These are phyloP conservation scores for Phytophthora constricta DNA, from an alignment of 352 stramenopile genomes.

Conservation along the genomic window DNA sequence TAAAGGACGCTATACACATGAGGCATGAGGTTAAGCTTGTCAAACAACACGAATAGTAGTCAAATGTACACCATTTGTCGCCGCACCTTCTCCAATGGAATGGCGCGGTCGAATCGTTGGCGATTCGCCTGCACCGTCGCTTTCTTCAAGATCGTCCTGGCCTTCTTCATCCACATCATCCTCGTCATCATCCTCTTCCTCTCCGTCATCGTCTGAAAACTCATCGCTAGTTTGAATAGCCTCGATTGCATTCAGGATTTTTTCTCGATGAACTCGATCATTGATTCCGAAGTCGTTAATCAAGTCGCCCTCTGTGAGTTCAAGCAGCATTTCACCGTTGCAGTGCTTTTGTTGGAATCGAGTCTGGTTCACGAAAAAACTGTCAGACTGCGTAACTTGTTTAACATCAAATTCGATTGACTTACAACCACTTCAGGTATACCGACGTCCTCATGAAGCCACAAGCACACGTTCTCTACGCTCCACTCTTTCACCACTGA, in stretches of 20 bases:
- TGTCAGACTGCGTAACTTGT: no score
- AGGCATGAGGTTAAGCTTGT: neutral
- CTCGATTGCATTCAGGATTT: slow-evolving; percentile 79
- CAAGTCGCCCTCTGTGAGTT: slow-evolving; percentile 76
- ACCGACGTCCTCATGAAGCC: slow-evolving; percentile 79
- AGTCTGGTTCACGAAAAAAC: slow-evolving; percentile 34
- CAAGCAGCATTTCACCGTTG: slow-evolving; percentile 72
- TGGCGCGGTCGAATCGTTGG: slow-evolving; percentile 6
- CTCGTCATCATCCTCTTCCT: slow-evolving; percentile 51
- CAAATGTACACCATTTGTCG: neutral
- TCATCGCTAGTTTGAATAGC: slow-evolving; percentile 78
- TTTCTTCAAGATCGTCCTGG: slow-evolving; percentile 37
- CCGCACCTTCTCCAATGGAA: slow-evolving; percentile 30
- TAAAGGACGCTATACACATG: slow-evolving; percentile 29
- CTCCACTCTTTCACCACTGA: slow-evolving; percentile 79
- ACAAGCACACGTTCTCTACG: slow-evolving; percentile 84
- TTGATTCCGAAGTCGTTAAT: slow-evolving; percentile 81
- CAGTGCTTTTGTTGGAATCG: slow-evolving; percentile 74
- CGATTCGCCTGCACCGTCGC: no score
- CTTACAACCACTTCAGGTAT: slow-evolving; percentile 75
- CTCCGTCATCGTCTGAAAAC: slow-evolving; percentile 67
- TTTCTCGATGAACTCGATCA: slow-evolving; percentile 67
- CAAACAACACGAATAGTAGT: neutral
- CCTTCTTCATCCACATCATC: slow-evolving; percentile 45
- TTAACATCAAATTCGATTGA: no score